These are phyloP conservation scores for Coemansia sp. DNA, from an alignment of 192 early-diverging fungal species.

Conservation along the genomic window DNA sequence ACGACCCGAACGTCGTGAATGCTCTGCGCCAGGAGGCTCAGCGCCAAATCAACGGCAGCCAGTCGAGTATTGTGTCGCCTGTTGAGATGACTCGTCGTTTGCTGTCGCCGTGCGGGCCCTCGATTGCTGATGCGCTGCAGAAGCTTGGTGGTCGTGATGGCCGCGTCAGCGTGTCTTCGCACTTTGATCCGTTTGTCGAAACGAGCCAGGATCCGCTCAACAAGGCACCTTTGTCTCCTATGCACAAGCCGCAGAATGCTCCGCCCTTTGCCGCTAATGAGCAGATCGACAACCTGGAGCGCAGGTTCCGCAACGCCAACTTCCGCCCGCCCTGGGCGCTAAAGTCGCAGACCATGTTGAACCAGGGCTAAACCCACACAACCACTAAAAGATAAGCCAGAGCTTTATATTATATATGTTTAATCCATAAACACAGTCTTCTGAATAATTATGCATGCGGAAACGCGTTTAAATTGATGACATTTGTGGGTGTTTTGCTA, in stretches of 20 bases:
- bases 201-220: constrained; percentile 38
- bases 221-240: constrained; percentile 13
- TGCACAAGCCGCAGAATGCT: background rate
- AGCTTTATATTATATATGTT: no score
- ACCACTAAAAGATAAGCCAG: no score
- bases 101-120: constrained; percentile 50
- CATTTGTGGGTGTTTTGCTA: no score
- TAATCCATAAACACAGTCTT: no score
- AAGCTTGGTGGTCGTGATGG: constrained; percentile 24
- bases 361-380: background rate
- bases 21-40: constrained; percentile 50
- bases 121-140: constrained; percentile 44
- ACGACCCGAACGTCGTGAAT: constrained; percentile 49
- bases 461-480: no score
- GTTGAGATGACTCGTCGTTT: constrained; percentile 11
- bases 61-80: constrained; percentile 17
- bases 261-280: constrained; percentile 29
- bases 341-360: constrained; percentile 40
- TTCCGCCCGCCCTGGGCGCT: constrained; percentile 52
- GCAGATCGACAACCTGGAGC: constrained; percentile 49
- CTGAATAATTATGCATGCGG: no score
- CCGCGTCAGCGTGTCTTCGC: constrained; percentile 37
- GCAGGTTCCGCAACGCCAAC: constrained; percentile 50
- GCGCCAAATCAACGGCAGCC: constrained; percentile 51
- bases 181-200: constrained; percentile 49